Percentiles rank a stretch among this genome's conserved stretches.
These are phyloP conservation scores for Coprinopsis sp. DNA, from an alignment of 768 basidiomycete genomes.

Conservation along the genomic window DNA sequence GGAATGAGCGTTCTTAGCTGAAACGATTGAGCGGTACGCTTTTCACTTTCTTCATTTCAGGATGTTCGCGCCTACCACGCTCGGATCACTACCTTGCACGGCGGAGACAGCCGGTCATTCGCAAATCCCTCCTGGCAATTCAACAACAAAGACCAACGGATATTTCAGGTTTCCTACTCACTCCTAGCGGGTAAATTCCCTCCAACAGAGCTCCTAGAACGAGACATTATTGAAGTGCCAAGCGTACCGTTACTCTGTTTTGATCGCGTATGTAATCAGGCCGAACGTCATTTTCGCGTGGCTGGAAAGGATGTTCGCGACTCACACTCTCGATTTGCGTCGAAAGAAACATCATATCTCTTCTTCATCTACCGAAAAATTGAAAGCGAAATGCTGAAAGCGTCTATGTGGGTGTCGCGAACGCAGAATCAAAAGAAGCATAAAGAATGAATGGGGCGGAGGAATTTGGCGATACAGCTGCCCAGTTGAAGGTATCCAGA, in stretches of 20 bases:
- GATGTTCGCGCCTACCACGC: background rate
- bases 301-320: too few species aligned
- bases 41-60: conserved; percentile 13
- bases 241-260: background rate
- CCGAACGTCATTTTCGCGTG: background rate
- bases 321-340: too few species aligned
- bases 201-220: too few species aligned
- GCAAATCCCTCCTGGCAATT: too few species aligned
- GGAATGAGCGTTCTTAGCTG: conserved; percentile 29
- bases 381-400: too few species aligned
- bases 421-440: background rate
- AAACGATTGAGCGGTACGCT: conserved; percentile 38
- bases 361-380: too few species aligned
- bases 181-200: too few species aligned
- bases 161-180: too few species aligned
- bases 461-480: background rate
- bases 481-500: background rate
- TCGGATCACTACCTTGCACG: background rate
- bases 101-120: background rate
- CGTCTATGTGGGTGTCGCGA: background rate
- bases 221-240: background rate
- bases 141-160: too few species aligned
- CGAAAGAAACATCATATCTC: too few species aligned
- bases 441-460: background rate
- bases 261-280: background rate